These are phyloP conservation scores for Neurospora sp. DNA, from an alignment of 495 filamentous ascomycete genomes.

Conservation along the genomic window DNA sequence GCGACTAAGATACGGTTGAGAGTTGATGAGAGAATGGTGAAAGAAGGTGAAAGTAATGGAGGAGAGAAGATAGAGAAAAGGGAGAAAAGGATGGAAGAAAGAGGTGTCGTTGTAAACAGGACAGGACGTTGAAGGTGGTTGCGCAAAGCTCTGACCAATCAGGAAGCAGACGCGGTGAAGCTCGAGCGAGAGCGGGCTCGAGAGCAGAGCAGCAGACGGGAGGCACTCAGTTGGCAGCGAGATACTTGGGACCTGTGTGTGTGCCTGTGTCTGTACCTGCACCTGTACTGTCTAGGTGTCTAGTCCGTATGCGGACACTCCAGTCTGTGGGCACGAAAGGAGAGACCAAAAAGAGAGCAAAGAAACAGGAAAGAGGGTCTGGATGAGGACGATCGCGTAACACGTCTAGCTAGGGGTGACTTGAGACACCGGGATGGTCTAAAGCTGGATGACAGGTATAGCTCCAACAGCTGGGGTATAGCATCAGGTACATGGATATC, in stretches of 20 bases:
- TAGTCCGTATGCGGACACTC: neutral
- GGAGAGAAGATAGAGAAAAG: neutral
- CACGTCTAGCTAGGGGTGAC: neutral
- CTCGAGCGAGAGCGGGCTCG: slow-evolving; percentile 6
- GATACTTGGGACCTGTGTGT: neutral
- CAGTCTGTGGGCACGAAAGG: neutral
- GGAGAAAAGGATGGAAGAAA: neutral
- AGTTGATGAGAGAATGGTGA: slow-evolving; percentile 3
- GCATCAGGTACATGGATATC: neutral
- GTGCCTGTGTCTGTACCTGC: neutral
- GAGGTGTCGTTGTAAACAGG: slow-evolving; percentile 20
- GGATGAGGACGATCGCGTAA: slow-evolving; percentile 1
- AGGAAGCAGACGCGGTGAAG: slow-evolving; percentile 5
- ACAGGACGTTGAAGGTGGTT: slow-evolving; percentile 26
- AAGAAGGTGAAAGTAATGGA: neutral
- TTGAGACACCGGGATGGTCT: neutral
- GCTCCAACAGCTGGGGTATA: neutral
- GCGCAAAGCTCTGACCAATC: slow-evolving; percentile 23
- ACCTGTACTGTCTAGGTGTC: neutral
- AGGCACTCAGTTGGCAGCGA: neutral
- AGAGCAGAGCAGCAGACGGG: neutral
- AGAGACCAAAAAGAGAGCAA: neutral
- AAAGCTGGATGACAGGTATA: neutral
- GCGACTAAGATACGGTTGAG: neutral
- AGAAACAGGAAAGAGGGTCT: neutral